A percentile compares a stretch with the other conserved stretches of the same genome.
Conservation (phyloP, 1,284 basidiomycete species). For the Termitomyces sp. region DNA sequence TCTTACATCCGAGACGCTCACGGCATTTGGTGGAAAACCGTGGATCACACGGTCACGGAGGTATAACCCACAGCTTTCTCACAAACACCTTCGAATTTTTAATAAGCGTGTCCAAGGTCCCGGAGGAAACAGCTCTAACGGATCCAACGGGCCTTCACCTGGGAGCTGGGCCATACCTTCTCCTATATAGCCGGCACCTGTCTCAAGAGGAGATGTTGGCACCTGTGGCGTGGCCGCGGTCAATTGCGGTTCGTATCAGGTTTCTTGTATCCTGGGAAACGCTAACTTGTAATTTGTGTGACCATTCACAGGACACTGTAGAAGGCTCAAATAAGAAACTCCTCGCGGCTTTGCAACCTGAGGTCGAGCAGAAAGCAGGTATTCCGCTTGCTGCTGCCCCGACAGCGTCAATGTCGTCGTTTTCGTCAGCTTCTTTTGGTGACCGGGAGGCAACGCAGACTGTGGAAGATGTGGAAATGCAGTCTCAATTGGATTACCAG, state of each 20-base stretch:
- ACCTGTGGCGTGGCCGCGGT: constrained; percentile 34
- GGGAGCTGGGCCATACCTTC: constrained; percentile 66
- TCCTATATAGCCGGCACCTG: constrained; percentile 61
- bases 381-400: neutral
- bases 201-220: constrained; percentile 33
- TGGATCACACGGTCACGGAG: constrained; percentile 66
- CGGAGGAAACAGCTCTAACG: constrained; percentile 60
- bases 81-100: neutral
- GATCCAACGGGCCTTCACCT: constrained; percentile 68
- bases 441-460: neutral
- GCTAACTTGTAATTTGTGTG: neutral
- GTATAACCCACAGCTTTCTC: constrained; percentile 30
- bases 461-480: constrained; percentile 4
- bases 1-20: constrained; percentile 61
- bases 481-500: neutral
- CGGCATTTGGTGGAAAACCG: constrained; percentile 72
- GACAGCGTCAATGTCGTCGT: constrained; percentile 3
- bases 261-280: neutral
- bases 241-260: constrained; percentile 31
- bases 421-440: neutral
- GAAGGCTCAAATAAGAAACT: constrained; percentile 32
- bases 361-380: constrained; percentile 17
- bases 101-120: constrained; percentile 41
- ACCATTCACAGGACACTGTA: constrained; percentile 26
- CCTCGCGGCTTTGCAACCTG: constrained; percentile 28